Conservation (phyloP, 306 rosid genomes). For the Luffa acutangula region DNA sequence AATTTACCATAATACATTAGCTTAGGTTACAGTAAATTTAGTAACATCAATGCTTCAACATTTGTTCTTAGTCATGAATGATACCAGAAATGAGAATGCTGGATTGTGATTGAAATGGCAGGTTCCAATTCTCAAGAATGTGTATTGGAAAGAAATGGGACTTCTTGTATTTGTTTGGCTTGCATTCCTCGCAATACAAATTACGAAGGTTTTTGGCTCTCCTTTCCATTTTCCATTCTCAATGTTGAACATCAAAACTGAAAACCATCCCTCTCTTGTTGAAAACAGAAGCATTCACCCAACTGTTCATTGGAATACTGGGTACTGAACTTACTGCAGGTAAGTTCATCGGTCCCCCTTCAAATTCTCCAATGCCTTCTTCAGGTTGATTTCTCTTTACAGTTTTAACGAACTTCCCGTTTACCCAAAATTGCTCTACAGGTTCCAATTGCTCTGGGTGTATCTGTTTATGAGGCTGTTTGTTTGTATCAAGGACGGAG, state of each 20-base stretch:
- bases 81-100: constrained; percentile 7
- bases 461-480: constrained; percentile 67
- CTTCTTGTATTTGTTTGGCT: constrained; percentile 84
- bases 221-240: not conserved
- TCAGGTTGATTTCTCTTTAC: not conserved
- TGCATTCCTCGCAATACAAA: constrained; percentile 70
- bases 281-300: constrained; percentile 38
- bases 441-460: constrained; percentile 77
- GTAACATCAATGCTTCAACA: not conserved
- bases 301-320: constrained; percentile 65
- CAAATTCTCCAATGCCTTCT: not conserved
- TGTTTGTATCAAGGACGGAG: constrained; percentile 61
- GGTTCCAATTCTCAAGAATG: constrained; percentile 57
- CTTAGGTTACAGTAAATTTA: no score
- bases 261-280: constrained; percentile 13
- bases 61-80: not conserved
- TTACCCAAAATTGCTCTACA: constrained; percentile 18
- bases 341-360: not conserved
- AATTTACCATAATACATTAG: no score
- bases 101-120: constrained; percentile 26
- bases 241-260: not conserved
- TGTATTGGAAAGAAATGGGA: constrained; percentile 76
- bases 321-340: constrained; percentile 74
- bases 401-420: not conserved
- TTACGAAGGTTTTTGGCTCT: constrained; percentile 46